phyloP scores from a whole-genome alignment of 2,329 filamentous ascomycete genomes.

The Trichothecium sympodiale region DNA sequence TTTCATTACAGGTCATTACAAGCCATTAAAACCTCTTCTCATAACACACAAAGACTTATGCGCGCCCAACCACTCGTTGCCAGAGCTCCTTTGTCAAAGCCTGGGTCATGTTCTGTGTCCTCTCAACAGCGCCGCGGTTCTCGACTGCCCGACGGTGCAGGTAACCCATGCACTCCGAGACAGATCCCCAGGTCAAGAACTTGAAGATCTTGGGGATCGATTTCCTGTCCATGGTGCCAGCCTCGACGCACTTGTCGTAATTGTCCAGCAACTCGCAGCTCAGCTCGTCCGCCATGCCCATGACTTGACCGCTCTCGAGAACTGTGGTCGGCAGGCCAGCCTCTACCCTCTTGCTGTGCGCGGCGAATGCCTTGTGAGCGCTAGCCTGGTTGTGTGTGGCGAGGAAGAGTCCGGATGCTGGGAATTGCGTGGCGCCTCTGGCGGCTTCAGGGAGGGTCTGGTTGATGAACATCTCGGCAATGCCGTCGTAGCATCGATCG shows the following conservation, averaged over 20 bases:
- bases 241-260: conserved; percentile 15
- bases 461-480: conserved; percentile 55
- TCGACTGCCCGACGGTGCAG: conserved; percentile 52
- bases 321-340: conserved; percentile 17
- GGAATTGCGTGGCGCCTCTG: conserved; percentile 32
- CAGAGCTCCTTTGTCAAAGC: conserved; percentile 18
- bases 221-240: conserved; percentile 14
- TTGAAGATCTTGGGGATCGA: conserved; percentile 51
- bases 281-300: conserved; percentile 94
- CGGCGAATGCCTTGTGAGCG: conserved; percentile 28
- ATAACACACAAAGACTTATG: too few species aligned
- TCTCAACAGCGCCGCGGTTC: conserved; percentile 58
- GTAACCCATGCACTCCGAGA: conserved; percentile 78
- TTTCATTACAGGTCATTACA: too few species aligned
- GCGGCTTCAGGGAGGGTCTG: conserved; percentile 25
- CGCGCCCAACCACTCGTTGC: conserved; percentile 12
- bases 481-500: conserved; percentile 59
- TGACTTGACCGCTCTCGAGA: conserved; percentile 56
- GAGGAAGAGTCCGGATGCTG: conserved; percentile 53
- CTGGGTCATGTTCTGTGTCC: conserved; percentile 32
- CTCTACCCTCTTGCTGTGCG: conserved; percentile 29
- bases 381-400: conserved; percentile 67
- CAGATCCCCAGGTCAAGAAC: conserved; percentile 59
- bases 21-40: too few species aligned
- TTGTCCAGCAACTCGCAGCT: conserved; percentile 46